Evolutionary conservation across 306 rosid genomes (phyloP).

Genomic region (Quercus engelmannii): DNA sequence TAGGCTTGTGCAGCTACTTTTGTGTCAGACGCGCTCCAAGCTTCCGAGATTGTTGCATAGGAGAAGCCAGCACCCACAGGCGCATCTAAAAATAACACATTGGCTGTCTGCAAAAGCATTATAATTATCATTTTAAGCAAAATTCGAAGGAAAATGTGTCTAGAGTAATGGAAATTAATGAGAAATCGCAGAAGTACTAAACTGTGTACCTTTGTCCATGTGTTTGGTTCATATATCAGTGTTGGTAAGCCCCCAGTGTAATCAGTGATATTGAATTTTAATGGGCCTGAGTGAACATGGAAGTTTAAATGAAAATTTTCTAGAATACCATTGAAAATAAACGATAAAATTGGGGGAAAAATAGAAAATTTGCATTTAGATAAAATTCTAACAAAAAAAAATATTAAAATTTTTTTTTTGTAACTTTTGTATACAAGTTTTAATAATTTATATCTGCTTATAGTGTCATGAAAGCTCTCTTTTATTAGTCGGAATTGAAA

Average conservation of each 20-base stretch:
- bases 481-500: too few species aligned
- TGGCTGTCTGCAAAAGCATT: slow-evolving; percentile 13
- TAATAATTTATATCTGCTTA: too few species aligned
- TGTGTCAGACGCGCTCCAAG: slow-evolving; percentile 22
- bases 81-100: slow-evolving; percentile 12
- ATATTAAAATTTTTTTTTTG: too few species aligned
- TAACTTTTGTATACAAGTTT: too few species aligned
- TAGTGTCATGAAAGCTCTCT: too few species aligned
- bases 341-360: too few species aligned
- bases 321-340: too few species aligned
- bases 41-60: neutral
- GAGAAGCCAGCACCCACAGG: slow-evolving; percentile 27
- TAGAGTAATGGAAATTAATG: too few species aligned
- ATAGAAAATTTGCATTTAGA: too few species aligned
- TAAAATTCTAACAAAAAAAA: too few species aligned
- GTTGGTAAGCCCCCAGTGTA: slow-evolving; percentile 17
- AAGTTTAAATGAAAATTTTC: neutral
- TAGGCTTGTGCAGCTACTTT: neutral
- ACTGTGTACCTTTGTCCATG: slow-evolving; percentile 6
- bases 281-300: neutral
- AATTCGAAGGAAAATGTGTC: too few species aligned
- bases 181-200: too few species aligned
- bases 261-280: neutral
- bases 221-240: slow-evolving; percentile 1
- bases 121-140: neutral